phyloP scores from a whole-genome alignment of 2,329 filamentous ascomycete genomes.

The Colletotrichum ledebouriae region DNA sequence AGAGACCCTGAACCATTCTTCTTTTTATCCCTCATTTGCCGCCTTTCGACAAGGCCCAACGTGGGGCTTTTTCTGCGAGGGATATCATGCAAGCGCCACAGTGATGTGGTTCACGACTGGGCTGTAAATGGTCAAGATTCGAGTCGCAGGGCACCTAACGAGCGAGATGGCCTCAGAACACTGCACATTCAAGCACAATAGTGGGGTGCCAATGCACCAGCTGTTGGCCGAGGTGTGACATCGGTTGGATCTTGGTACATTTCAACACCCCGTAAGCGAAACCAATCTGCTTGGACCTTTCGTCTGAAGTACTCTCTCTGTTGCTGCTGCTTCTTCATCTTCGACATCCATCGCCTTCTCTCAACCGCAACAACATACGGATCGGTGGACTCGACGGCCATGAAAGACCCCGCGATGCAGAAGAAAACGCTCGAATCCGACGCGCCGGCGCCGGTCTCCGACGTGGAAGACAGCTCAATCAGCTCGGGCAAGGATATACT shows the following conservation, averaged over 20 bases:
- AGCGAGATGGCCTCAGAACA: slow-evolving; percentile 22
- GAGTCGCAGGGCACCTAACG: not conserved
- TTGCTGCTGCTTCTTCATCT: not conserved
- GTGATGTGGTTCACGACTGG: not conserved
- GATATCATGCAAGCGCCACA: not conserved
- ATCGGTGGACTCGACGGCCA: not conserved
- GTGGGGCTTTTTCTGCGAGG: not conserved
- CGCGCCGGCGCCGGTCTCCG: slow-evolving; percentile 17
- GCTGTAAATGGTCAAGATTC: not conserved
- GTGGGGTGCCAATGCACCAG: slow-evolving; percentile 13
- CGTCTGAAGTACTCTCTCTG: slow-evolving; percentile 12
- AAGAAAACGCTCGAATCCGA: slow-evolving; percentile 29
- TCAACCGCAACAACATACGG: not conserved
- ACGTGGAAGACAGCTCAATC: slow-evolving; percentile 21
- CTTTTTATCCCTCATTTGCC: slow-evolving; percentile 9
- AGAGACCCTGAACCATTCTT: not conserved
- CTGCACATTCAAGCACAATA: not conserved
- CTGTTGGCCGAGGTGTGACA: not conserved
- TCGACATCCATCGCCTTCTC: not conserved
- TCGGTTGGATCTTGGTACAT: slow-evolving; percentile 2
- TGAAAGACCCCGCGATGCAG: slow-evolving; percentile 25
- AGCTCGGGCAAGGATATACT: slow-evolving; percentile 63
- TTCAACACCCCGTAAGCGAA: slow-evolving; percentile 1
- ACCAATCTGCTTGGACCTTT: slow-evolving; percentile 9
- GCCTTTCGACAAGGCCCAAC: slow-evolving; percentile 2